phyloP scores from a whole-genome alignment of 345 rosid species.

The Aquilaria malaccensis region DNA sequence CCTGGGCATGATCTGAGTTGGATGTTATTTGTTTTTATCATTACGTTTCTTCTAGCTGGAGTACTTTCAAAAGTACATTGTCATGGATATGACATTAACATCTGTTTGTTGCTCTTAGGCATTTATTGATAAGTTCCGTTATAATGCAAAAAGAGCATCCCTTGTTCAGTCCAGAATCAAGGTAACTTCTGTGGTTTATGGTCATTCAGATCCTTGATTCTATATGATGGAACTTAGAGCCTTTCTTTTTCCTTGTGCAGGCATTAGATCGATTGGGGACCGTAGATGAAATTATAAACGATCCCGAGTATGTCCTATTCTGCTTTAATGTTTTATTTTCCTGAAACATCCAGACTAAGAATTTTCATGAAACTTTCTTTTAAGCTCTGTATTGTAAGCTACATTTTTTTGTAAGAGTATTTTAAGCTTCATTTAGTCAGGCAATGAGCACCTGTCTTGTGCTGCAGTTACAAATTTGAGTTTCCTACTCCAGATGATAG shows the following conservation, averaged over 20 bases:
- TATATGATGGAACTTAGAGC: not conserved
- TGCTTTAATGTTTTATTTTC: slow-evolving; percentile 10
- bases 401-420: not conserved
- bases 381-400: not conserved
- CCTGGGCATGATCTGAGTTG: not conserved
- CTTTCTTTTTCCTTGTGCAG: slow-evolving; percentile 30
- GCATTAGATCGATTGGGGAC: slow-evolving; percentile 88
- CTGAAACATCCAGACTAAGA: slow-evolving; percentile 2
- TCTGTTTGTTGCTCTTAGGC: slow-evolving; percentile 39
- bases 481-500: slow-evolving; percentile 99
- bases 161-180: slow-evolving; percentile 99
- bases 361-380: slow-evolving; percentile 6
- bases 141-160: slow-evolving; percentile 97
- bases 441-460: slow-evolving; percentile 10
- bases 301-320: slow-evolving; percentile 76
- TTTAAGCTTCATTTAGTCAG: not conserved
- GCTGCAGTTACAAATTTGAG: slow-evolving; percentile 93
- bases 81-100: slow-evolving; percentile 9
- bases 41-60: not conserved
- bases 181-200: slow-evolving; percentile 34
- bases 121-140: slow-evolving; percentile 97
- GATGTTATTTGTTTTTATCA: not conserved
- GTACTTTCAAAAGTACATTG: slow-evolving; percentile 7
- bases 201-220: not conserved
- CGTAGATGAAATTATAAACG: slow-evolving; percentile 91